Percentiles rank a stretch among this genome's conserved stretches.
Conservation (phyloP, 768 basidiomycete species). For the Crucibulum laeve region DNA sequence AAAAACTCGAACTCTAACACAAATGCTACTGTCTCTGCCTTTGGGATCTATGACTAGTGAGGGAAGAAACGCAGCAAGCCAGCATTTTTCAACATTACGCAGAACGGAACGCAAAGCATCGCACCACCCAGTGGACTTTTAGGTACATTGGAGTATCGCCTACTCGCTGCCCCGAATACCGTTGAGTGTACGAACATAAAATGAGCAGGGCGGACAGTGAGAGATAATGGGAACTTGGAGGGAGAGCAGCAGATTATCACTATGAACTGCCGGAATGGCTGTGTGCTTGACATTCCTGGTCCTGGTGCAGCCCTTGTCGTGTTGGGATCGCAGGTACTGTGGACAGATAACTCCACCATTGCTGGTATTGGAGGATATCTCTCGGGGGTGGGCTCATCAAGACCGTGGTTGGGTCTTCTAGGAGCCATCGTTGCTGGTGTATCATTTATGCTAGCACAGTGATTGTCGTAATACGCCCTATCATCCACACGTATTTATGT, state of each 20-base stretch:
- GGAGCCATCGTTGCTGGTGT: too few species aligned
- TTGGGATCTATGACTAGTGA: conserved; percentile 22
- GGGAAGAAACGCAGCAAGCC: conserved; percentile 18
- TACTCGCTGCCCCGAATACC: conserved; percentile 24
- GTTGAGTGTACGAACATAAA: conserved; percentile 22
- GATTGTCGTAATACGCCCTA: too few species aligned
- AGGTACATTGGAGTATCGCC: conserved; percentile 14
- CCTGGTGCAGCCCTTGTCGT: conserved; percentile 27
- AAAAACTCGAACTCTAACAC: conserved; percentile 20
- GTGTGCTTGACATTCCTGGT: conserved; percentile 23
- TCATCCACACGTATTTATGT: too few species aligned
- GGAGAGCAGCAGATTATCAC: conserved; percentile 19
- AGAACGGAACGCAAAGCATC: conserved; percentile 17
- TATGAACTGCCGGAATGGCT: conserved; percentile 21
- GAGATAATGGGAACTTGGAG: conserved; percentile 21
- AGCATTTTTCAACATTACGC: conserved; percentile 25
- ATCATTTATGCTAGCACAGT: too few species aligned
- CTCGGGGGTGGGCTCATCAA: too few species aligned
- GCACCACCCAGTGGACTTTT: conserved; percentile 15
- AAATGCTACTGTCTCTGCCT: conserved; percentile 21
- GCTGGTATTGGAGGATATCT: conserved; percentile 3
- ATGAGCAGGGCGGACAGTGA: conserved; percentile 31
- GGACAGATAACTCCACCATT: conserved; percentile 21
- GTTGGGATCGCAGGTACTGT: conserved; percentile 13
- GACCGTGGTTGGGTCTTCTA: background rate